phyloP scores from a whole-genome alignment of 1,284 basidiomycete genomes.

The Microbotryum saponariae region DNA sequence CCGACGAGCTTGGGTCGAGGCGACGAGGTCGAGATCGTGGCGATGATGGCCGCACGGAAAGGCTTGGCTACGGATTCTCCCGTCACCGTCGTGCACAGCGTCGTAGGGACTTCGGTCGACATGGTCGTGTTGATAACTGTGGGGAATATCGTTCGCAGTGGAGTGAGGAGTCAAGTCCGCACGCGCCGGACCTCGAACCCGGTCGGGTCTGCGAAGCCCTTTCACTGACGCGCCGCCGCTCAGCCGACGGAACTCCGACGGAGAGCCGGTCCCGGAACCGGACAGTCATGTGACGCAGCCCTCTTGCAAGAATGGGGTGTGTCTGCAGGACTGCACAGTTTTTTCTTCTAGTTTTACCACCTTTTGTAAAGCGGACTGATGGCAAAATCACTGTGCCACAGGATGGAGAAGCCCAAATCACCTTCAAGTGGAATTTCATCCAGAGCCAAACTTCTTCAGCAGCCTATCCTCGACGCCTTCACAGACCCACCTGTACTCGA shows the following conservation, averaged over 20 bases:
- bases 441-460: conserved; percentile 12
- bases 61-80: conserved; percentile 31
- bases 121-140: background rate
- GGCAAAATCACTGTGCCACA: too few relatives aligned
- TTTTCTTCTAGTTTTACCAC: too few relatives aligned
- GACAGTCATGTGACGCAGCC: too few relatives aligned
- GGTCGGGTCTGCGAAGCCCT: background rate
- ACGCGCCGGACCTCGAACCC: background rate
- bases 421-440: too few relatives aligned
- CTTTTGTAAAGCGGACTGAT: too few relatives aligned
- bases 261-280: too few relatives aligned
- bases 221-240: too few relatives aligned
- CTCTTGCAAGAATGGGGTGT: too few relatives aligned
- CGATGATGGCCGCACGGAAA: conserved; percentile 23
- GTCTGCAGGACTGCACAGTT: too few relatives aligned
- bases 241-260: too few relatives aligned
- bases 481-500: conserved; percentile 28
- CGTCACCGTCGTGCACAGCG: conserved; percentile 7
- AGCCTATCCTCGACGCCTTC: conserved; percentile 31
- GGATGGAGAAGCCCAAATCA: too few relatives aligned
- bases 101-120: background rate
- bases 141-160: background rate
- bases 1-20: conserved; percentile 70
- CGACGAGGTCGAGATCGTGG: conserved; percentile 11
- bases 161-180: background rate